phyloP scores from a whole-genome alignment of 176 grass and related monocot genomes.

The Paspalum notatum region DNA sequence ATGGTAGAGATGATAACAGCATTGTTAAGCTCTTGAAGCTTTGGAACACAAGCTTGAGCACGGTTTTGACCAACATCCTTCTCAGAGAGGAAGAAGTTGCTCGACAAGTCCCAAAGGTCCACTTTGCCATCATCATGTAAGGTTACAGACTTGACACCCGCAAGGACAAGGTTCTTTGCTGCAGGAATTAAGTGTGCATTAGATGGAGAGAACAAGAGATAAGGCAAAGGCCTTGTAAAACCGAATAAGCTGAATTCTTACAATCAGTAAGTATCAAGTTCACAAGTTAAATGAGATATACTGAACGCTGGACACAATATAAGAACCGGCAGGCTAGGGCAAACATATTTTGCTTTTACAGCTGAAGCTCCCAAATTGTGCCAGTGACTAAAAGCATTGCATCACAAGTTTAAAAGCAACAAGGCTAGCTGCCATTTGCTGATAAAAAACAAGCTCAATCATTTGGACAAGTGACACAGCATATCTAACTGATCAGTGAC shows the following conservation, averaged over 20 bases:
- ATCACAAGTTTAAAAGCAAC: not conserved
- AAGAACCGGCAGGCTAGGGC: not conserved
- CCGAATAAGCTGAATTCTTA: not conserved
- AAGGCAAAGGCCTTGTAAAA: too few relatives aligned
- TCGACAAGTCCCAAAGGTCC: slow-evolving; percentile 79
- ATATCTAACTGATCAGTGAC: not conserved
- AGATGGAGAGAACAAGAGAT: not conserved
- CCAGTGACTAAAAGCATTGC: not conserved
- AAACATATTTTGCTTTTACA: not conserved
- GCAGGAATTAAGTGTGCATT: slow-evolving; percentile 27
- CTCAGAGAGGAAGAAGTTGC: slow-evolving; percentile 88
- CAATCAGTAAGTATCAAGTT: not conserved
- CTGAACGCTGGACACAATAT: not conserved
- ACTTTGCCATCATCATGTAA: slow-evolving; percentile 76
- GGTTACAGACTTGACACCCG: slow-evolving; percentile 83
- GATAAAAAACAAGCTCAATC: not conserved
- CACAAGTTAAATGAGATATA: not conserved
- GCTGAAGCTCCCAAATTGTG: not conserved
- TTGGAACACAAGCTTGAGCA: slow-evolving; percentile 58
- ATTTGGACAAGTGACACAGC: not conserved
- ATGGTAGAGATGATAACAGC: slow-evolving; percentile 69
- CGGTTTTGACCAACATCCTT: slow-evolving; percentile 73
- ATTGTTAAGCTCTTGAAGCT: slow-evolving; percentile 91
- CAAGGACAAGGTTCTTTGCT: slow-evolving; percentile 92
- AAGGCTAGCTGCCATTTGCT: not conserved